Evolutionary conservation across 768 basidiomycete species (phyloP), one percentile per base, ranked within the genome.

Genomic region (Amanita rubescens): DNA sequence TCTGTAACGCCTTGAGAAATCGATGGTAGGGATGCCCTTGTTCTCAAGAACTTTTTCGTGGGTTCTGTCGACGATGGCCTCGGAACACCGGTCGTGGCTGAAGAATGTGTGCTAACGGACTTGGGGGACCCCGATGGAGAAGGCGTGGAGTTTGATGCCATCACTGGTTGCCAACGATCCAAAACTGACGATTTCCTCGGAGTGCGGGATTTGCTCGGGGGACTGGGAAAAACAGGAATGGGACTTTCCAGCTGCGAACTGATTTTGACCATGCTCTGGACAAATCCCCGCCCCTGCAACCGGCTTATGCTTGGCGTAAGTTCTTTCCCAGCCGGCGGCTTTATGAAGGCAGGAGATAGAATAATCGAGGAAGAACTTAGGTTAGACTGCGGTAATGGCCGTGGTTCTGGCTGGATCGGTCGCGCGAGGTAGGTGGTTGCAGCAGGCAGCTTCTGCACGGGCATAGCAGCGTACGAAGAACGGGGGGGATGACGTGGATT

Each of bases 221-320:
- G 60, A 47, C 55, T 57, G 9, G 69, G 64, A 46, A 67, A 67
- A 55, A 67, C 61, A 12, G 67, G 39, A 0, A 76, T 65, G 44
- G 75, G 67, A 15, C 66, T 70, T 55, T 80, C 76, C 4, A 84
- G 65, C 57, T 78, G 72, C 15, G 77, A 71, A 59, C 80, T 88
- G 44, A 76, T 84, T 66, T 85, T 83, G 32, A 93, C 85, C 71
- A 90, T 82, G 57, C 77, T 88, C 66, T 88, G 85, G 2, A 93
- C 90, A 62, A 93, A 91, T 3, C 90, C 90, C 37, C 90, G 82
- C 17, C 90, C 90, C 61, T 91, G 84, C 15, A 93, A 68, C 55
- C 89, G 73, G 56, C 87, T 91, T 30, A 92, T 79, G 64, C 87
- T 90, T 0, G 90, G 90, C 1, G 88, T 89, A 3, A 79, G 79